These are phyloP conservation scores for Melastoma malabathricum DNA, from an alignment of 345 rosid genomes.

Conservation along the genomic window DNA sequence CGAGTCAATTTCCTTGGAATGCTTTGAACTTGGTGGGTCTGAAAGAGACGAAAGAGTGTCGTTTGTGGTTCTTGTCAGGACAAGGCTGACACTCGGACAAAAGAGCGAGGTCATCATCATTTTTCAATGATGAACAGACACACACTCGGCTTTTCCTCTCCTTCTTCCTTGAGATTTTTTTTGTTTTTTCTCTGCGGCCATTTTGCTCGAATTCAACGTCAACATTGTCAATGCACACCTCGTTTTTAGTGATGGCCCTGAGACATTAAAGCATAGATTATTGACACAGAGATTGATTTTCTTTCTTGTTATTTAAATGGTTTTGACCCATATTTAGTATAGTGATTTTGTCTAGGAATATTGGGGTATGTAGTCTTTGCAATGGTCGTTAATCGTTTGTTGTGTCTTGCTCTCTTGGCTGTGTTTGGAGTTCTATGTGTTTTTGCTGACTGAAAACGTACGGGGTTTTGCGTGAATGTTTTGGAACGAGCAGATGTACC, in stretches of 20 bases:
- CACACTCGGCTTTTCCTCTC: slow-evolving; percentile 6
- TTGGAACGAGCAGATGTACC: slow-evolving; percentile 50
- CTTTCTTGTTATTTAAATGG: not conserved
- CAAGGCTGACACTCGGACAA: slow-evolving; percentile 18
- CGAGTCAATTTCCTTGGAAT: too few relatives aligned
- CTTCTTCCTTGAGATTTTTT: too few relatives aligned
- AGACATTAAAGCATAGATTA: slow-evolving; percentile 1
- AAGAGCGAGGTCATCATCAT: slow-evolving; percentile 63
- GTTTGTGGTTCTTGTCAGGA: slow-evolving; percentile 5
- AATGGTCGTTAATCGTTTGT: too few relatives aligned
- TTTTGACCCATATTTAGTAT: not conserved
- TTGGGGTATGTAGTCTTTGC: too few relatives aligned
- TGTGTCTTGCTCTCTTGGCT: too few relatives aligned
- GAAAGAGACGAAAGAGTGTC: not conserved
- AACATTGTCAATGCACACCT: slow-evolving; percentile 31
- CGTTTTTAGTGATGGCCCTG: slow-evolving; percentile 39
- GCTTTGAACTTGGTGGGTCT: too few relatives aligned
- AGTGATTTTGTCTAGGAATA: too few relatives aligned
- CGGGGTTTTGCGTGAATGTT: not conserved
- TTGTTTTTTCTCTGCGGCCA: too few relatives aligned
- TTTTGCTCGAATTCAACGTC: too few relatives aligned
- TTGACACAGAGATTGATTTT: not conserved
- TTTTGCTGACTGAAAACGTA: not conserved
- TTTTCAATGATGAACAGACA: slow-evolving; percentile 57
- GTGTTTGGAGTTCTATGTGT: too few relatives aligned